A percentile compares a stretch with the other conserved stretches of the same genome.
Evolutionary conservation across 2,329 filamentous ascomycete genomes (phyloP).

Genomic region (Colletotrichum coccodes): DNA sequence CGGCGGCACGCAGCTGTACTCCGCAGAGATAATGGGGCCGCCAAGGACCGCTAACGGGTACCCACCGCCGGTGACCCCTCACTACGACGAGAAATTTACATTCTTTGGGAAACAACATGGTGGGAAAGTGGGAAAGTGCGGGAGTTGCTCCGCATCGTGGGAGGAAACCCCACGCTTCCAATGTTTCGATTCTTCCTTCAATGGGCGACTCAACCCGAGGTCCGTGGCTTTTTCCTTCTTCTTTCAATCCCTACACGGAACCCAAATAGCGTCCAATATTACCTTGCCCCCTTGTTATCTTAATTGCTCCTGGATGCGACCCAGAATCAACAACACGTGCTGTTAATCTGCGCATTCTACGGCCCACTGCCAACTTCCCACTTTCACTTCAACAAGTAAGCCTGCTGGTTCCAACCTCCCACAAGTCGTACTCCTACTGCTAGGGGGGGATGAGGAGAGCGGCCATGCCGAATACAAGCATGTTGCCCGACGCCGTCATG

Average conservation of each 20-base stretch:
- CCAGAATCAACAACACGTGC: conserved; percentile 15
- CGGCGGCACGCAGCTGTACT: conserved; percentile 4
- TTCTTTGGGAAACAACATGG: background rate
- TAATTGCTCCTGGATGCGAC: background rate
- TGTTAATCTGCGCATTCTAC: background rate
- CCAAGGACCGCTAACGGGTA: background rate
- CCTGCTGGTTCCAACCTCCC: background rate
- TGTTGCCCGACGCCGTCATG: conserved; percentile 10
- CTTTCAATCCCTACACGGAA: background rate
- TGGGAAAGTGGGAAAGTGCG: background rate
- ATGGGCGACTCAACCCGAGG: background rate
- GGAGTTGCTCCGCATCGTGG: background rate
- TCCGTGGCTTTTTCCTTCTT: background rate
- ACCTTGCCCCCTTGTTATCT: background rate
- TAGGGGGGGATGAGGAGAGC: background rate
- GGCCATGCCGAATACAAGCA: conserved; percentile 28
- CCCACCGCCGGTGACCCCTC: conserved; percentile 3
- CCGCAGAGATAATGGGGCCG: conserved; percentile 1
- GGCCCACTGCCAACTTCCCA: background rate
- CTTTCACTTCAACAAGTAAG: background rate
- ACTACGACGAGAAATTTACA: background rate
- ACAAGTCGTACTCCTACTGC: background rate
- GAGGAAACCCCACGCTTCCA: background rate
- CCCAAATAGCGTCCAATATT: background rate
- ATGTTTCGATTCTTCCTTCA: background rate